Evolutionary conservation across 2,329 filamentous ascomycete species (phyloP), one percentile per base, ranked within the genome.

Genomic region (Shiraia sp.): DNA sequence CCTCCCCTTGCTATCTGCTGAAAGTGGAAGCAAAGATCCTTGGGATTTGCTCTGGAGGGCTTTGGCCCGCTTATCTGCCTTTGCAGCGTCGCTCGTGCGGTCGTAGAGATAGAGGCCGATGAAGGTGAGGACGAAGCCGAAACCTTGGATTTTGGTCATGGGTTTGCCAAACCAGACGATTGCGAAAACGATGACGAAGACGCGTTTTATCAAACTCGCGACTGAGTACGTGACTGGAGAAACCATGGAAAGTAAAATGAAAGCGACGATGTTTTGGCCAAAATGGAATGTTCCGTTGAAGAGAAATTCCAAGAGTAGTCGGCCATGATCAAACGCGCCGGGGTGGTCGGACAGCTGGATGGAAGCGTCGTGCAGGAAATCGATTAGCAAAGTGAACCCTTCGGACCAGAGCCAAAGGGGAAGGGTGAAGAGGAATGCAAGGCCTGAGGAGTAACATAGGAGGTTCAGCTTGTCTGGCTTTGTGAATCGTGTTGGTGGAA

Each of bases 201-300:
- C 93, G 34, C 93, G 87, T 74, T 99, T 99, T 71, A 99, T 93
- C 48, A 99, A 77, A 42, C 88, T 95, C 25, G 93, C 93, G 26
- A 99, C 92, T 0, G 90, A 96, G 74, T 99, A 99, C 0, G 93
- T 97, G 26, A 99, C 93, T 0, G 93, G 93, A 0, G 90, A 95
- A 10, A 97, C 87, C 75, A 96, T 87, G 39, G 90, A 96, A 6
- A 99, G 77, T 5, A 99, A 78, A 15, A 96, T 78, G 65, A 99
- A 99, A 0, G 93, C 93, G 40, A 99, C 80, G 38, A 99, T 95
- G 64, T 95, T 96, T 64, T 99, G 93, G 12, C 83, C 88, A 69
- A 97, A 99, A 71, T 99, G 93, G 65, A 95, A 96, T 3, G 90
- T 86, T 40, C 93, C 93, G 68, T 99, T 99, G 78, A 99, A 97